Evolutionary conservation across 2,329 filamentous ascomycete species (phyloP), one percentile per base, ranked within the genome.

Genomic region (Trichophyton schoenleinii): DNA sequence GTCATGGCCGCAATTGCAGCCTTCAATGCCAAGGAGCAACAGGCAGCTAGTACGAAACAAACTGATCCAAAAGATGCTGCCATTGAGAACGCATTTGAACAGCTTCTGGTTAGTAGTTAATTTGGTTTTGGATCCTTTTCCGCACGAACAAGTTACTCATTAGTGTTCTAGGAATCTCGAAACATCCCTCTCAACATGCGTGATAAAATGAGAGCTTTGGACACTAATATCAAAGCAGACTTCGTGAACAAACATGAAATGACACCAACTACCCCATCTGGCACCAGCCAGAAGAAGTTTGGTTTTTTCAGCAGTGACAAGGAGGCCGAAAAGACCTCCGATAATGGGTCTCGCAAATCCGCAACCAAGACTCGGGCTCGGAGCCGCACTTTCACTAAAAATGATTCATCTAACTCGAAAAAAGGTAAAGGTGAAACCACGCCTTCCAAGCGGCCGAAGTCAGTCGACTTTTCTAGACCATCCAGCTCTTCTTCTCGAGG

Each of bases 111-210:
- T 67, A 70, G 79, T 67, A 70, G 79, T 72, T 76, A 79, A 66
- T 72, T 76, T 79, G 67, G 78, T 84, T 13, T 18, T 76, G 79
- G 66, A 78, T 84, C n/a, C 13, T 9, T 9, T 28, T 20, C 18
- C 38, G 2, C 36, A 9, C 34, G 36, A 18, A 36, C 18, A 22
- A 25, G 15, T 13, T 55, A 3, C 57, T 60, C 49, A 53, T 84
- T 31, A 58, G n/a, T 60, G 20, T 36, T 58, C 46, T 72, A 95
- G 73, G 90, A 96, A 71, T 85, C 91, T 18, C 83, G 92, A 65
- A 96, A 97, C 69, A 95, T 97, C 60, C 91, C 92, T 2, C 89
- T 95, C 69, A 88, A 96, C 65, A 91, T 96, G 79, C 83, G 92
- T 61, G 90, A 92, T 73, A 95, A 95, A 76, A 96, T 99, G 91